Conservation (phyloP, 108 stramenopile genomes). For the Fragilariopsis cylindrus region DNA sequence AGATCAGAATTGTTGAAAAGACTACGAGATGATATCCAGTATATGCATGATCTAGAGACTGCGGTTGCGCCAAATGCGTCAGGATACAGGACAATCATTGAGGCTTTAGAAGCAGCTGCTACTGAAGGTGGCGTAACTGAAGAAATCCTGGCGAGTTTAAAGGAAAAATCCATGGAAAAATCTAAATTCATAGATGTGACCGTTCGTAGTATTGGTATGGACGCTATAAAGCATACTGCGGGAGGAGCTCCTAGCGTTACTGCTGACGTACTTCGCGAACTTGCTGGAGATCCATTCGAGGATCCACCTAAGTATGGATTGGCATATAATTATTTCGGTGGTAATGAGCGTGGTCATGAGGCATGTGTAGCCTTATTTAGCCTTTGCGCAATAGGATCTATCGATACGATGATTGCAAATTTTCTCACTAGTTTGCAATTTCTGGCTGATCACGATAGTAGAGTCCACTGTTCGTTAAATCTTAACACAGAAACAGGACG, state of each 20-base stretch:
- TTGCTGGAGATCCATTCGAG: conserved; percentile 87
- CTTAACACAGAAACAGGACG: conserved; percentile 99
- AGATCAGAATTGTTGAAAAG: conserved; percentile 53
- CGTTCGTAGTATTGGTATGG: conserved; percentile 81
- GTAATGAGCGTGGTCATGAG: conserved; percentile 79
- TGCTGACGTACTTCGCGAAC: conserved; percentile 76
- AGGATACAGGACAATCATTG: conserved; percentile 50
- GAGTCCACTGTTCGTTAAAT: conserved; percentile 97
- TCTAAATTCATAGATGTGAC: conserved; percentile 85
- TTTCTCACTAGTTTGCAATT: conserved; percentile 86
- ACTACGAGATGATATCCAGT: conserved; percentile 56
- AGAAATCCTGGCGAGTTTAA: conserved; percentile 54
- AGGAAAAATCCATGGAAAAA: conserved; percentile 51
- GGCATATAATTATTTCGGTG: conserved; percentile 87
- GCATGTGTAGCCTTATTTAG: conserved; percentile 93
- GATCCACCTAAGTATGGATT: conserved; percentile 90
- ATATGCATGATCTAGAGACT: conserved; percentile 42
- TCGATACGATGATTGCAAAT: conserved; percentile 97
- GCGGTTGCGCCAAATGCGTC: conserved; percentile 37
- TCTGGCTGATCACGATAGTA: conserved; percentile 84
- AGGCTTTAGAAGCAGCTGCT: conserved; percentile 54
- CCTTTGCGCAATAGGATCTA: conserved; percentile 86
- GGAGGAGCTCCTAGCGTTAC: conserved; percentile 90
- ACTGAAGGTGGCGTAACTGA: conserved; percentile 45
- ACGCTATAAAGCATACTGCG: conserved; percentile 79